Evolutionary conservation across 1,284 basidiomycete species (phyloP).

Genomic region (Mrakiaceae sp.): DNA sequence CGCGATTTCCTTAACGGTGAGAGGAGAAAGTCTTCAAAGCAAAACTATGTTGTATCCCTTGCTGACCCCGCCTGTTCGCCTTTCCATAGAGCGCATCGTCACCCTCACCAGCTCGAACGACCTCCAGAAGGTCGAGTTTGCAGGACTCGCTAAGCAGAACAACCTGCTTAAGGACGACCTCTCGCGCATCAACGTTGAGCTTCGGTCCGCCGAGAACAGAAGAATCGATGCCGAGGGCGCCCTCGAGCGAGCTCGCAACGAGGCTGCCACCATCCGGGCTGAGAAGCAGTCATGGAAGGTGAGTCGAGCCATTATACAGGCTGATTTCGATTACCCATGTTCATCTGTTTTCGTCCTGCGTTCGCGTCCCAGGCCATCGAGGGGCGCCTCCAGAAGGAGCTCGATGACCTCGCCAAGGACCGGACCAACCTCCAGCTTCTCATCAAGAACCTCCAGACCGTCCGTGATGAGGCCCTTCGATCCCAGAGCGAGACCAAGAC

Average conservation of each 20-base stretch:
- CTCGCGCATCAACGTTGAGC: conserved; percentile 21
- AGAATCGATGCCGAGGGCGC: conserved; percentile 14
- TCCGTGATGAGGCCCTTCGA: conserved; percentile 45
- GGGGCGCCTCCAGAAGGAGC: conserved; percentile 68
- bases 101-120: conserved; percentile 29
- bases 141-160: conserved; percentile 26
- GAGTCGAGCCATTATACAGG: conserved; percentile 22
- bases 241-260: conserved; percentile 66
- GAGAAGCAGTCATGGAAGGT: conserved; percentile 91
- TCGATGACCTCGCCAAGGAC: conserved; percentile 63
- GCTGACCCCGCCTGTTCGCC: background rate
- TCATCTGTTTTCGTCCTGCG: conserved; percentile 24
- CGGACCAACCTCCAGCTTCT: conserved; percentile 73
- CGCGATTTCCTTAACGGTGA: conserved; percentile 59
- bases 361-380: conserved; percentile 48
- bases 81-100: conserved; percentile 31
- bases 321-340: background rate
- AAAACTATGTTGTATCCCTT: background rate
- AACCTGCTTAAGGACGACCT: conserved; percentile 27
- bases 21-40: conserved; percentile 24
- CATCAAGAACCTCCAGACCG: conserved; percentile 60
- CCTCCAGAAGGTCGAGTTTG: conserved; percentile 31
- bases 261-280: conserved; percentile 70
- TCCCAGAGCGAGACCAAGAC: background rate
- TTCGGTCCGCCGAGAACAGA: conserved; percentile 19